Conservation (phyloP, 495 filamentous ascomycete species). For the Lindgomyces ingoldianus region DNA sequence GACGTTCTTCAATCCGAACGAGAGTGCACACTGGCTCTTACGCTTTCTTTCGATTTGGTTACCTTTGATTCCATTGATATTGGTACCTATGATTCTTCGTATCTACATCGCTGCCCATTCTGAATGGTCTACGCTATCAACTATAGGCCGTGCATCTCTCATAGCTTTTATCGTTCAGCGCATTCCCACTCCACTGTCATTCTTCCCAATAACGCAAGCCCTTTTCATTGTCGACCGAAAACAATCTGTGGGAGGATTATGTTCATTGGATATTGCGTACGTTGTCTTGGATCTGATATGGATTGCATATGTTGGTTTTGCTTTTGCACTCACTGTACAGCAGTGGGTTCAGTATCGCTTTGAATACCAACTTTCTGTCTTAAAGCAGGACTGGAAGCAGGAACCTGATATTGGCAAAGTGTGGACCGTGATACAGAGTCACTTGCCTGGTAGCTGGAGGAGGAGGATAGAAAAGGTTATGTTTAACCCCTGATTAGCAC, state of each 20-base stretch:
- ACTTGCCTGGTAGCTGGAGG: not conserved
- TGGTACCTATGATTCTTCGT: not conserved
- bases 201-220: not conserved
- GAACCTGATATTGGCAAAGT: not conserved
- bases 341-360: constrained; percentile 10
- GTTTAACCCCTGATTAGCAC: too few species aligned
- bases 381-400: not conserved
- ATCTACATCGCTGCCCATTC: not conserved
- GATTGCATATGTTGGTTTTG: not conserved
- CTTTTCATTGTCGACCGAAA: constrained; percentile 7
- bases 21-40: not conserved
- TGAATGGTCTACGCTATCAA: not conserved
- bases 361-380: not conserved
- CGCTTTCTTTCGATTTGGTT: not conserved
- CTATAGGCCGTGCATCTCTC: not conserved
- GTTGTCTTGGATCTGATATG: constrained; percentile 2
- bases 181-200: not conserved
- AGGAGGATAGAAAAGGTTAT: not conserved
- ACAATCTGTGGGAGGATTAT: not conserved
- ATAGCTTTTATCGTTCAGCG: not conserved
- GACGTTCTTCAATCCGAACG: not conserved
- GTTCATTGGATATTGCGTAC: not conserved
- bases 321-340: not conserved
- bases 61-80: not conserved
- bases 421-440: not conserved